Conservation (phyloP, 1,284 basidiomycete genomes). For the Phylloporus sp. region DNA sequence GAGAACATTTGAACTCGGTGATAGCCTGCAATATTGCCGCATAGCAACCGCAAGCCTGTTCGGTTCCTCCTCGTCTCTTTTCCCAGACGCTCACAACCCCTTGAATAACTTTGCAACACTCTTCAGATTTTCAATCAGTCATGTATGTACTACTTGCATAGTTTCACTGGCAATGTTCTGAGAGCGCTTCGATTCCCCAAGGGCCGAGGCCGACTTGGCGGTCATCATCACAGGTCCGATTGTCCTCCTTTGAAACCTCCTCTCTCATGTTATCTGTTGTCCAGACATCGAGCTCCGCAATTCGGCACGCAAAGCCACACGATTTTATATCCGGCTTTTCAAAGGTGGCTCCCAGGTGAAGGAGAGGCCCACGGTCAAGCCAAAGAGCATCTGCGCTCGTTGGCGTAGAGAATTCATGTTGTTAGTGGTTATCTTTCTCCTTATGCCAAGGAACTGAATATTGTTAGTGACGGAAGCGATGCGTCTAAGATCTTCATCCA, state of each 20-base stretch:
- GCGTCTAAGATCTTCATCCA: not conserved
- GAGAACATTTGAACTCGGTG: no score
- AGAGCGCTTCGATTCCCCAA: not conserved
- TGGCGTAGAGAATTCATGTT: slow-evolving; percentile 15
- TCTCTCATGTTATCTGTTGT: not conserved
- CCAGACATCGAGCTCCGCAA: slow-evolving; percentile 3
- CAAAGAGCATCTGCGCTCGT: not conserved
- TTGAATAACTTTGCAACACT: not conserved
- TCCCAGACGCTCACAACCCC: no score
- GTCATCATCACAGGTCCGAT: not conserved
- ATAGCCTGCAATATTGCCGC: no score
- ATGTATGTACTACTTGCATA: not conserved
- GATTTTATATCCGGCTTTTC: not conserved
- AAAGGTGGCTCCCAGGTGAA: not conserved
- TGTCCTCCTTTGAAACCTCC: not conserved
- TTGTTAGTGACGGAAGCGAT: slow-evolving; percentile 9
- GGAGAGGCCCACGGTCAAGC: not conserved
- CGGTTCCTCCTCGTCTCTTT: no score
- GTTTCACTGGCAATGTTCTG: not conserved
- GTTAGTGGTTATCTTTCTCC: not conserved
- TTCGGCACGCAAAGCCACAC: not conserved
- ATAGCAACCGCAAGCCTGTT: no score
- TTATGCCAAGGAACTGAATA: not conserved
- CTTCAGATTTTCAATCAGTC: not conserved
- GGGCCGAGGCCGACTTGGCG: not conserved